Base-by-base conservation (phyloP, 257 asterid genomes). In the Solanum chiquidenum region DNA sequence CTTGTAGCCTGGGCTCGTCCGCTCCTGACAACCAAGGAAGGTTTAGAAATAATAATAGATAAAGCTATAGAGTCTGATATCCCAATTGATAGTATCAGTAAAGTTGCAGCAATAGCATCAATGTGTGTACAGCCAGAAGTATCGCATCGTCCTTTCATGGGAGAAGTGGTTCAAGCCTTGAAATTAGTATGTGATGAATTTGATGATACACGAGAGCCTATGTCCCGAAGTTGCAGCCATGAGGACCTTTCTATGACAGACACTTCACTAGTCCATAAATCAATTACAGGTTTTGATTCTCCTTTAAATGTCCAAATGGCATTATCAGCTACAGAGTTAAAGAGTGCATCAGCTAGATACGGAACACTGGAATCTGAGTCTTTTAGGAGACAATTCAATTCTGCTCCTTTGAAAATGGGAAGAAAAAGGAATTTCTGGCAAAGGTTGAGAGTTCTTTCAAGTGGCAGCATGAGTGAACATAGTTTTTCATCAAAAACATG, bases 51-150 rank as follows among this genome's bases (percentile, higher is more conserved):
- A 29, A 91, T 96, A 64, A 82, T 93, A 2, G 98, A 97, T 82
- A 95, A 96, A 23, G 71, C 89, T 46, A 52, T 97, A 64, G 89
- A 60, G 44, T 31, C 92, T 44, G 34, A 73, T 38, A 84, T 90
- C 21, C 82, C 95, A 38, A 88, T 91, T 60, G 98, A 97, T 12
- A 92, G 87, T 86, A 84, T 92, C 34, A 91, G 94, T 62, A 93
- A 92, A 89, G 96, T 95, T 69, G 95, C 96, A 5, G 99, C 99
- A 73, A 95, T 97, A 12, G 98, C 99, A 72, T 94, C 99, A 23
- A 95, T 97, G 99, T 95, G 98, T 62, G 99, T 97, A 49, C 99
- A 97, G 86, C 98, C 99, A 0, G 99, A 97, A 87, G 98, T 94
- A 4, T 94, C 99, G 40, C 98, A 95, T 68, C 96, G 99, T 21